A percentile compares a stretch with the other conserved stretches of the same genome.
These are phyloP conservation scores for Xylariales sp. DNA, from an alignment of 2,329 filamentous ascomycete genomes.

Conservation along the genomic window DNA sequence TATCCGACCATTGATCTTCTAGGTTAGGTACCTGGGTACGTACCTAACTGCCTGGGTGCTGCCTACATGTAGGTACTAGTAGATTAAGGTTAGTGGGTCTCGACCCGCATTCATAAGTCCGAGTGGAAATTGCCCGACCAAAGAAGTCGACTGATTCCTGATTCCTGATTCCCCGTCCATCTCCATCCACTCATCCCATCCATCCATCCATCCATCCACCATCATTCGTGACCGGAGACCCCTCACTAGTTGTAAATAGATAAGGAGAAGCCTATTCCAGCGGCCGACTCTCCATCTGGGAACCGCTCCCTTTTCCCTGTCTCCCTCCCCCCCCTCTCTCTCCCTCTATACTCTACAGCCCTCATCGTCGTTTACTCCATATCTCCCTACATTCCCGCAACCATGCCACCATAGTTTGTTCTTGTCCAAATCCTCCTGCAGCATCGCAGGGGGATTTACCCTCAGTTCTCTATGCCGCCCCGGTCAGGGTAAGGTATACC, in stretches of 20 bases:
- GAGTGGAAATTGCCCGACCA: neutral
- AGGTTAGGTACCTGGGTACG: no score
- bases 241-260: slow-evolving; percentile 2
- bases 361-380: neutral
- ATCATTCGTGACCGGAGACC: slow-evolving; percentile 5
- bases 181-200: slow-evolving; percentile 3
- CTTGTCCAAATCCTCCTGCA: slow-evolving; percentile 2
- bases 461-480: neutral
- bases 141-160: no score
- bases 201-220: neutral
- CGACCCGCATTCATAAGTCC: slow-evolving; percentile 9
- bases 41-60: no score
- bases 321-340: no score
- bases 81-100: neutral
- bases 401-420: slow-evolving; percentile 24
- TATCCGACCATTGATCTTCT: neutral
- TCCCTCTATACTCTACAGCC: neutral
- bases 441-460: slow-evolving; percentile 8
- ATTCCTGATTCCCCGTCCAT: neutral
- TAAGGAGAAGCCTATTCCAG: neutral
- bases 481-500: neutral
- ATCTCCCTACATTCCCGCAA: neutral
- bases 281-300: neutral
- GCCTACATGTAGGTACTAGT: neutral
- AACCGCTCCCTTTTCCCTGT: neutral